Evolutionary conservation across 1,139 yeast genomes (phyloP), one percentile per base, ranked within the genome.

Genomic region (Geotrichum phurueaensis): DNA sequence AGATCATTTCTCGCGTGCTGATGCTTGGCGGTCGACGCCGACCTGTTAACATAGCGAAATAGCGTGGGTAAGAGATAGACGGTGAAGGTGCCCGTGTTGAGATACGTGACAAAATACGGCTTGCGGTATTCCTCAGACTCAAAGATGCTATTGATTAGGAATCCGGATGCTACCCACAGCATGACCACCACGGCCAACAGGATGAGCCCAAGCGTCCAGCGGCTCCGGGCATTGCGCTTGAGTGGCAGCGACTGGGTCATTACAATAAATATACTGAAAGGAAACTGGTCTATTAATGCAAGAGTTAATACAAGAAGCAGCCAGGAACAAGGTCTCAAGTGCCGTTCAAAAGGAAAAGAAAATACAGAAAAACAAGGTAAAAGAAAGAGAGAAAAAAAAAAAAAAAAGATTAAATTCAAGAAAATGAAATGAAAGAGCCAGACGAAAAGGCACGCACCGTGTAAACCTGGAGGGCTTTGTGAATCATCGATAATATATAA

Each of bases 81-180:
- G 13, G 84, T 78, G 71, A 94, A 94, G 27, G 95, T 83, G 6
- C 92, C 86, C 0, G 98, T 92, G 75, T 92, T 94, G 65, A 92
- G 73, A 76, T 92, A 94, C 1, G 99, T 94, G 67, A 94, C 88
- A 66, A 92, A 83, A 70, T 90, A 92, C n/a, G 99, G 99, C 73
- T 94, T 94, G 57, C 91, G 76, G 72, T 91, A 94, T 36, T 80
- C 77, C 63, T 81, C 83, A 57, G 83, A 80, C 66, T 86, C 92
- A 64, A 88, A 87, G 20, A 61, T 56, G 22, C 33, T 58, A 33
- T 62, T 62, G 23, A 58, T 36, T 13, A 61, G 55, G 48, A 90
- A 91, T 15, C 96, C 88, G 2, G 96, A 89, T 57, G 86, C 77
- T 33, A 91, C 97, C 98, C 98, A 92, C 48, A 90, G 81, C 0